Evolutionary conservation across 768 basidiomycete species (phyloP), one percentile per base, ranked within the genome.

Genomic region (Suillus tomentosus): DNA sequence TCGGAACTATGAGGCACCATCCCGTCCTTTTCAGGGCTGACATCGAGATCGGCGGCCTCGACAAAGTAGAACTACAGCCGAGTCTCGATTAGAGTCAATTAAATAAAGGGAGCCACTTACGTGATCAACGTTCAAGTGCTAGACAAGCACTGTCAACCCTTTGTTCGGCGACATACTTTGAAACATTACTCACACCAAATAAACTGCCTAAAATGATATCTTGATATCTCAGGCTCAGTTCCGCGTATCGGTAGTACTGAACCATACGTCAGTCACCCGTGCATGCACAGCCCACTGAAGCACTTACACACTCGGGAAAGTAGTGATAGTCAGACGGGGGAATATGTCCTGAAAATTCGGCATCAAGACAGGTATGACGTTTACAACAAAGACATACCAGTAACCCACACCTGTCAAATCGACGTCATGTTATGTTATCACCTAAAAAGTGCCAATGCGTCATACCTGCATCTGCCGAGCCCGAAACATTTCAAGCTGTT

Each of bases 101-200:
- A 64, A 53, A 57, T 36, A 61, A 68, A 68, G 67, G 62, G 64
- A 65, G 31, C 61, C 51, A 67, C 82, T 51, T 81, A 89, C 89
- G 77, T 89, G 87, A 78, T 96, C 94, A 19, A 85, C 84, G 75
- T 95, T 94, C 91, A 90, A 90, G 74, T 94, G 89, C 87, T 90
- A 50, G 37, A 53, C 62, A 61, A 62, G 42, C 56, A 65, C 48
- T 19, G 45, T 66, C 73, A 64, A 72, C 64, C 62, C 9, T 48
- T 55, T 71, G 77, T 71, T 74, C 63, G 72, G 69, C 48, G 75
- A 72, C 58, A 27, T 22, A 57, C 9, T 57, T 42, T 74, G 59
- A 43, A 39, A 58, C 59, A 69, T 72, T 66, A 36, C 89, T 75
- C 79, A 92, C 92, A 74, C 91, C 94, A 67, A 82, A 95, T 39